Evolutionary conservation across 345 rosid genomes (phyloP).

Genomic region (Populus simonii): DNA sequence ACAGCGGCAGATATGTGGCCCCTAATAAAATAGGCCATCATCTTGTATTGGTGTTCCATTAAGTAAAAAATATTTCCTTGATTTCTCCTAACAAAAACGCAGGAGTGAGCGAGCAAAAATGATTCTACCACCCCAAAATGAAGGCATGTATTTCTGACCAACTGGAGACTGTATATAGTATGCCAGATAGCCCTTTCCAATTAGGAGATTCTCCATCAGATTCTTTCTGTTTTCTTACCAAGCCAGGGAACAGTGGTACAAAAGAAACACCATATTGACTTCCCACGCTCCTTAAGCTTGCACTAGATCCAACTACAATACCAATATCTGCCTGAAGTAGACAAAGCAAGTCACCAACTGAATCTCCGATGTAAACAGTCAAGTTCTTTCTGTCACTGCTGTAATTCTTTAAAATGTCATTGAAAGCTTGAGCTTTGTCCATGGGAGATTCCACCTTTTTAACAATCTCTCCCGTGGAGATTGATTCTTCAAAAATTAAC

Average conservation of each 20-base stretch:
- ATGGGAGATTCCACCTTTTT: conserved; percentile 68
- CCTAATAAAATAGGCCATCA: conserved; percentile 48
- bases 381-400: conserved; percentile 37
- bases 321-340: conserved; percentile 91
- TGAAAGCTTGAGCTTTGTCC: conserved; percentile 69
- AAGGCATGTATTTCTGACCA: conserved; percentile 97
- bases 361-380: conserved; percentile 82
- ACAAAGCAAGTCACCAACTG: conserved; percentile 91
- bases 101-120: background rate
- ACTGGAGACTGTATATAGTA: conserved; percentile 73
- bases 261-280: conserved; percentile 82
- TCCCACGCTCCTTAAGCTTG: conserved; percentile 82
- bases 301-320: conserved; percentile 74
- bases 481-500: conserved; percentile 53
- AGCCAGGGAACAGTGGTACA: conserved; percentile 63
- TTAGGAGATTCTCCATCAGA: conserved; percentile 37
- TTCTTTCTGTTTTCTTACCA: conserved; percentile 72
- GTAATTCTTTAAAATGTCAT: conserved; percentile 36
- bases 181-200: conserved; percentile 75
- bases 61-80: conserved; percentile 27
- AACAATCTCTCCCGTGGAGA: conserved; percentile 77
- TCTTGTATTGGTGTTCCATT: conserved; percentile 30
- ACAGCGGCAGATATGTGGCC: conserved; percentile 34
- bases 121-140: conserved; percentile 71
- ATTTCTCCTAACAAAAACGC: conserved; percentile 38